Conservation (phyloP, 345 rosid genomes). For the Gossypioides kirkii region DNA sequence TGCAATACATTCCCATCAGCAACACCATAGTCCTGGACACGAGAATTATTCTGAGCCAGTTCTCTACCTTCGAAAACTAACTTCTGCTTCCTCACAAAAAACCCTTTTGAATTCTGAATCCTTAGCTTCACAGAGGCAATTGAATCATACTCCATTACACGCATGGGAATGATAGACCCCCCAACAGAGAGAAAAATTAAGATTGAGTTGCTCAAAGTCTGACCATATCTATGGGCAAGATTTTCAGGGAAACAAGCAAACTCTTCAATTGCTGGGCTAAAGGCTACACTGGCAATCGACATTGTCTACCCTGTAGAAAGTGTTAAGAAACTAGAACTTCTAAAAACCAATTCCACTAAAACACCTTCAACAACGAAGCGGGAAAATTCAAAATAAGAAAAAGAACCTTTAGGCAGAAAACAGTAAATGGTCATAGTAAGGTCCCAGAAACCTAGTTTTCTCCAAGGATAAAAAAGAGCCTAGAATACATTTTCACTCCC, state of each 20-base stretch:
- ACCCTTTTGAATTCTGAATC: slow-evolving; percentile 60
- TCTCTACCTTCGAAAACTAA: slow-evolving; percentile 63
- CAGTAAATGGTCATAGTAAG: background rate
- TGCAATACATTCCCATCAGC: slow-evolving; percentile 61
- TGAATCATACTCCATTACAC: slow-evolving; percentile 60
- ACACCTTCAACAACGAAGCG: background rate
- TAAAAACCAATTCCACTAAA: background rate
- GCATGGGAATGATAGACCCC: slow-evolving; percentile 58
- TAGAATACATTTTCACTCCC: background rate
- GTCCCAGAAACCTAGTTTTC: background rate
- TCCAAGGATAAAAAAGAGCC: background rate
- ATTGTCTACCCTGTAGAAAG: slow-evolving; percentile 20
- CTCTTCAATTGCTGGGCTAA: slow-evolving; percentile 50
- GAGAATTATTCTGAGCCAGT: slow-evolving; percentile 39
- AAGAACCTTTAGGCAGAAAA: slow-evolving; percentile 2
- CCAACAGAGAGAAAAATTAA: slow-evolving; percentile 50
- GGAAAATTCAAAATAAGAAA: background rate
- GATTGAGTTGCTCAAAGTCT: slow-evolving; percentile 38
- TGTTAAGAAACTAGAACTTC: background rate
- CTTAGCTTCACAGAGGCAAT: slow-evolving; percentile 75
- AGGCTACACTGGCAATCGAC: slow-evolving; percentile 58
- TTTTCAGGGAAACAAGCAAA: slow-evolving; percentile 32
- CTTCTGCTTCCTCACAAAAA: slow-evolving; percentile 61
- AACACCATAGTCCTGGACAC: slow-evolving; percentile 48
- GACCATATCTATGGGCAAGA: slow-evolving; percentile 25